These are phyloP conservation scores for Meyerozyma carpophila DNA, from an alignment of 1,139 yeast species.

Conservation along the genomic window DNA sequence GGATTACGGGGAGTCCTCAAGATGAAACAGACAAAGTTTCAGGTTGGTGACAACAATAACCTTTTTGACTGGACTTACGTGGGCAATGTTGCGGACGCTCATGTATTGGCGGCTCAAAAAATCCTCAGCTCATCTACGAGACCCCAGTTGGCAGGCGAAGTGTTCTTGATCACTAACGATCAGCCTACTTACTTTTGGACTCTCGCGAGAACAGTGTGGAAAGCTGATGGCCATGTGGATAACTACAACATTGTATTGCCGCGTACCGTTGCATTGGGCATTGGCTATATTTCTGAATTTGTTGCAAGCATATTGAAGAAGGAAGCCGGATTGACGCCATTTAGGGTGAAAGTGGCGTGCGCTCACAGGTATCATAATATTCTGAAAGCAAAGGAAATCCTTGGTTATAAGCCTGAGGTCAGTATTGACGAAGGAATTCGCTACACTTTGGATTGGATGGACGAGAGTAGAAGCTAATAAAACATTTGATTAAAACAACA, in stretches of 20 bases:
- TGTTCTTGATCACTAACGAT: conserved; percentile 89
- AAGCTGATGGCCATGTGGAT: conserved; percentile 85
- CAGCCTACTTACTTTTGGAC: conserved; percentile 97
- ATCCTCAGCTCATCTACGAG: conserved; percentile 43
- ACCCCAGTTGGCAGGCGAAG: conserved; percentile 66
- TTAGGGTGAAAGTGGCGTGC: conserved; percentile 87
- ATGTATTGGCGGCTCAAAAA: conserved; percentile 83
- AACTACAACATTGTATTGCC: conserved; percentile 62
- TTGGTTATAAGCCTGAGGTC: conserved; percentile 81
- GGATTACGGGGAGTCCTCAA: conserved; percentile 81
- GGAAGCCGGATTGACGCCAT: conserved; percentile 94
- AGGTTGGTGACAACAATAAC: conserved; percentile 89
- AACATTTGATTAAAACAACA: neutral
- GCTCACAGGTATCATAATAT: conserved; percentile 96
- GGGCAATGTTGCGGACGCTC: conserved; percentile 99
- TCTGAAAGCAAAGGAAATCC: conserved; percentile 68
- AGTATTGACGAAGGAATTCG: conserved; percentile 78
- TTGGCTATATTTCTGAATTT: conserved; percentile 76
- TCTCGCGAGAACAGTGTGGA: conserved; percentile 94
- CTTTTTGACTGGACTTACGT: conserved; percentile 96
- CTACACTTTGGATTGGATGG: conserved; percentile 83
- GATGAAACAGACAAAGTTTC: conserved; percentile 85
- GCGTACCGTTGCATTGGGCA: conserved; percentile 66
- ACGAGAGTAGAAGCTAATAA: conserved; percentile 42
- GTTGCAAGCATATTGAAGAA: conserved; percentile 66